Percentiles rank a stretch among this genome's conserved stretches.
phyloP scores from a whole-genome alignment of 805 yeast species.

The Scheffersomyces stipitis region DNA sequence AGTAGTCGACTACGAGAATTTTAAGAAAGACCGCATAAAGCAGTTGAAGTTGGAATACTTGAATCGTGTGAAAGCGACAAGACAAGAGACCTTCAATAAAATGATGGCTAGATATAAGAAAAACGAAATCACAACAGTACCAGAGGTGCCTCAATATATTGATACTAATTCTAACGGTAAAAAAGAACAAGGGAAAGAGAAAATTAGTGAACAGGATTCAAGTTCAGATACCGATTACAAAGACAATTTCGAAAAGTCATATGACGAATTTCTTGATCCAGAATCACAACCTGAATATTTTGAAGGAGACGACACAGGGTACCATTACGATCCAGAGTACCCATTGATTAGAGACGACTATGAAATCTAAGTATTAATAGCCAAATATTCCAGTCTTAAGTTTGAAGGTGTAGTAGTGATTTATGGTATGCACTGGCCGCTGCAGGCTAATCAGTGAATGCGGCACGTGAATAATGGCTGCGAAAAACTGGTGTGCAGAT shows the following conservation, averaged over 20 bases:
- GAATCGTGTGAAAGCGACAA: neutral
- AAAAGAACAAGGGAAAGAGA: constrained; percentile 14
- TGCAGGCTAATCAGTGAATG: too few relatives aligned
- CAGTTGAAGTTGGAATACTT: neutral
- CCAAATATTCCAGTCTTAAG: too few relatives aligned
- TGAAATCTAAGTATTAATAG: neutral
- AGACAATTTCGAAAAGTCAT: constrained; percentile 32
- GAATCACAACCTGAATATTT: constrained; percentile 24
- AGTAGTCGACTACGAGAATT: constrained; percentile 11
- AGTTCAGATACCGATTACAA: constrained; percentile 34
- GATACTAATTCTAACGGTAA: constrained; percentile 28
- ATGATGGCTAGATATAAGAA: constrained; percentile 1
- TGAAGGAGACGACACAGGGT: constrained; percentile 7
- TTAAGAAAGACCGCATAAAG: constrained; percentile 10
- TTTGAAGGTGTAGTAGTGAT: too few relatives aligned
- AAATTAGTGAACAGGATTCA: constrained; percentile 29
- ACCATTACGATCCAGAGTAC: constrained; percentile 10
- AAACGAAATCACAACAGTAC: constrained; percentile 23
- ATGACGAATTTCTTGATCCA: constrained; percentile 31
- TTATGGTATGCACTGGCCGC: too few relatives aligned
- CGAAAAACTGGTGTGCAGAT: too few relatives aligned
- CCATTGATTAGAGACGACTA: constrained; percentile 2
- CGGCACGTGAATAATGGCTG: too few relatives aligned
- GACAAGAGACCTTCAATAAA: too few relatives aligned
- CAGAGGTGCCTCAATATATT: constrained; percentile 40